These are phyloP conservation scores for Candida nemodendra DNA, from an alignment of 805 yeast genomes.

Conservation along the genomic window DNA sequence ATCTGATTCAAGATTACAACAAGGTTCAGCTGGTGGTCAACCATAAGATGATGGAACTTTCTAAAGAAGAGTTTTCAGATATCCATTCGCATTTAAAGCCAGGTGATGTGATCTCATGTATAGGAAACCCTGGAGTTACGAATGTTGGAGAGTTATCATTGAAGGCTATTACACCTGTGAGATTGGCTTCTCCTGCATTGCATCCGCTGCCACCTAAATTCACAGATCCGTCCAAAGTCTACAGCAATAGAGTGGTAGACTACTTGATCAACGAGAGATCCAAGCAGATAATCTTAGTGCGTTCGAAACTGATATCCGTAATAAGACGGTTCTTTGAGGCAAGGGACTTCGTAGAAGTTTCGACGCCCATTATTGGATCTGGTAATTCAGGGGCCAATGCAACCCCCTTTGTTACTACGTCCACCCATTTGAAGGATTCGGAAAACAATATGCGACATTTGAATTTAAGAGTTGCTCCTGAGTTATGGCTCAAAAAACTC, in stretches of 20 bases:
- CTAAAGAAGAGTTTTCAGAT: constrained; percentile 41
- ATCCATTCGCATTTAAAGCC: constrained; percentile 47
- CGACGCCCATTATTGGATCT: constrained; percentile 77
- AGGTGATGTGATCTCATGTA: constrained; percentile 70
- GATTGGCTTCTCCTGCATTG: constrained; percentile 65
- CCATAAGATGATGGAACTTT: constrained; percentile 43
- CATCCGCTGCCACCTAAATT: constrained; percentile 67
- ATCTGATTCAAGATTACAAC: constrained; percentile 57
- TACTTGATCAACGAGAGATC: constrained; percentile 60
- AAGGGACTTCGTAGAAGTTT: constrained; percentile 71
- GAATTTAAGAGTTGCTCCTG: constrained; percentile 88
- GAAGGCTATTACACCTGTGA: constrained; percentile 49
- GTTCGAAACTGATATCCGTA: constrained; percentile 53
- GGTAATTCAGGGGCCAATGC: constrained; percentile 88
- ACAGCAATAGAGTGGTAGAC: constrained; percentile 70
- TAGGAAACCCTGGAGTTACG: constrained; percentile 74
- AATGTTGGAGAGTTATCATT: constrained; percentile 77
- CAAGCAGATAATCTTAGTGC: constrained; percentile 44
- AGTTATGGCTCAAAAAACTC: constrained; percentile 84
- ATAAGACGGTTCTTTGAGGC: constrained; percentile 57
- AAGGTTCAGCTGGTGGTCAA: constrained; percentile 64
- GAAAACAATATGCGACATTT: constrained; percentile 34
- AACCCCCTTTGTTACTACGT: constrained; percentile 68
- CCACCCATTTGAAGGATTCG: constrained; percentile 34
- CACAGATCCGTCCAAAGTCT: constrained; percentile 52